Evolutionary conservation across 2,329 filamentous ascomycete species (phyloP), one percentile per base, ranked within the genome.

Genomic region (Torrubiella hemipterigena): DNA sequence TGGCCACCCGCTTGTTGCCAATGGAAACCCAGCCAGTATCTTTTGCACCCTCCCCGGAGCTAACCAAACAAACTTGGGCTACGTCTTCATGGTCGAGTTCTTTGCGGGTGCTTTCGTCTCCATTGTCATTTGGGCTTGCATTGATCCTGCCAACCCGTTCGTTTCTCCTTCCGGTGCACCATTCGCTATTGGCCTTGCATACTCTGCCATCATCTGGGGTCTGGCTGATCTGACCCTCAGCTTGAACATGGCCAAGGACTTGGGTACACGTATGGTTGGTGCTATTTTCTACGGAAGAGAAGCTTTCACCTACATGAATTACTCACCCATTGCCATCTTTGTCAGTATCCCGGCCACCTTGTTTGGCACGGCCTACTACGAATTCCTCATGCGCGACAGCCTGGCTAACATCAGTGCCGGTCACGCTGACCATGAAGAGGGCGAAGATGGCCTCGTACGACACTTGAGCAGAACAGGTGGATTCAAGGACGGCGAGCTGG

Each of bases 81-180:
- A 66, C 43, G 45, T 75, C 1, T 69, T 76, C 50, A 46, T 73
- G 31, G 66, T 66, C 35, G 71, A 76, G 43, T 75, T 69, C 45
- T 72, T 76, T 40, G 68, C 69, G 17, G 65, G 69, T 43, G 55
- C 50, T 33, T 73, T 73, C 49, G 65, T 75, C 33, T 64, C 61
- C 17, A 55, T 74, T 35, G 51, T 73, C 11, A 73, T 75, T 45
- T 75, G 69, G 69, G 59, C 69, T 7, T 56, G 55, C 27, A 55
- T 73, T 19, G 71, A 76, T 46, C 67, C 67, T 0, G 65, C 68
- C 9, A 75, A 75, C 46, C 69, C 69, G 1, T 73, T 74, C 45
- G 54, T 74, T 17, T 48, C 58, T 7, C 57, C 67, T 6, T 34
- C 51, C 8, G 49, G 51, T 16, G 62, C 61, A 1, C 67, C 68